Evolutionary conservation across 257 asterid species (phyloP).

Genomic region (Solanum virginianum): DNA sequence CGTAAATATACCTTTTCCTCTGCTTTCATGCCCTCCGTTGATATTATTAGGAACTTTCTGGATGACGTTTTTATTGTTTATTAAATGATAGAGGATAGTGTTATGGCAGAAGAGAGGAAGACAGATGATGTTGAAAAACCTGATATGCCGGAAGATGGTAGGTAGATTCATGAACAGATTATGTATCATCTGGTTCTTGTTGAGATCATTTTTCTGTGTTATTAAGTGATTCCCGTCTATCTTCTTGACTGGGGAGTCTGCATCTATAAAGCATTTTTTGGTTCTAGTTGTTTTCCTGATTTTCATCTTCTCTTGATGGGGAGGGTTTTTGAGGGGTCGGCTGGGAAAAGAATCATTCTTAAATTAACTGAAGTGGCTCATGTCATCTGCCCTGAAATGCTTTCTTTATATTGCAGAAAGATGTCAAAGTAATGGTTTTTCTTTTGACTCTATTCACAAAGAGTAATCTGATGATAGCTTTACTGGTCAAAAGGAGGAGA

Average conservation of each 20-base stretch:
- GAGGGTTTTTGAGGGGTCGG: neutral
- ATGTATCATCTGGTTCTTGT: neutral
- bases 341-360: neutral
- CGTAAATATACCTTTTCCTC: neutral
- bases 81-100: conserved; percentile 20
- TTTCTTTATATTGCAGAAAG: neutral
- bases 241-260: neutral
- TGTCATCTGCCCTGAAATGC: neutral
- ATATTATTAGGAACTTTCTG: neutral
- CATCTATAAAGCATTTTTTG: neutral
- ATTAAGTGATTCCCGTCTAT: neutral
- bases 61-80: conserved; percentile 3
- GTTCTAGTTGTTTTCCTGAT: neutral
- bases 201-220: neutral
- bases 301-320: neutral
- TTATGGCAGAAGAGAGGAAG: conserved; percentile 21
- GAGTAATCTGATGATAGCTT: neutral
- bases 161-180: neutral
- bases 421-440: neutral
- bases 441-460: neutral
- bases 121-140: conserved; percentile 17
- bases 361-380: neutral
- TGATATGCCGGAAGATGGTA: conserved; percentile 28
- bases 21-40: neutral
- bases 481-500: neutral